These are phyloP conservation scores for Metarhizium brunneum DNA, from an alignment of 2,329 filamentous ascomycete species.

Conservation along the genomic window DNA sequence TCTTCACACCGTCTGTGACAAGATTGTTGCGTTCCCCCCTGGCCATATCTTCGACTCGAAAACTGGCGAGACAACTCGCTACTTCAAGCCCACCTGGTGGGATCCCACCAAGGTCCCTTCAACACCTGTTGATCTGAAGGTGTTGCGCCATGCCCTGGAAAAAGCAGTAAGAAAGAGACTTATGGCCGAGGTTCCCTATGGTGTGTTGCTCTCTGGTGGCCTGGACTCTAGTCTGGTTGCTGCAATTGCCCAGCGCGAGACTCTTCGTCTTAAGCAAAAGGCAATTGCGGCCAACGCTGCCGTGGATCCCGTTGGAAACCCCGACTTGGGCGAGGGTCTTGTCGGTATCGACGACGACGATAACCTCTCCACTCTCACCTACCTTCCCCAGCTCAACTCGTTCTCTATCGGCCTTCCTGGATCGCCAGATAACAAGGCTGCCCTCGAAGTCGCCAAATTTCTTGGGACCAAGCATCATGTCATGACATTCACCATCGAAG, in stretches of 20 bases:
- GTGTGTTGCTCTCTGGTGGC: conserved; percentile 88
- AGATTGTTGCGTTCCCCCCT: conserved; percentile 87
- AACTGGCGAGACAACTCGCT: conserved; percentile 74
- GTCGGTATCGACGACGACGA: conserved; percentile 93
- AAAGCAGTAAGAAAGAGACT: conserved; percentile 88
- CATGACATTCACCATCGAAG: conserved; percentile 96
- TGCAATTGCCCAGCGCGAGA: conserved; percentile 91
- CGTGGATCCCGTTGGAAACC: conserved; percentile 35
- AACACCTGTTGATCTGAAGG: conserved; percentile 73
- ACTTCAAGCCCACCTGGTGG: conserved; percentile 91
- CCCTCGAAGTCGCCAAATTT: conserved; percentile 89
- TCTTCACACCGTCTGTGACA: conserved; percentile 86
- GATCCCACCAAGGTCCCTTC: conserved; percentile 71
- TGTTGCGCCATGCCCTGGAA: conserved; percentile 74
- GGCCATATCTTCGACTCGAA: conserved; percentile 95
- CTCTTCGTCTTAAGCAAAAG: conserved; percentile 62
- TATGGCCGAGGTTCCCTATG: conserved; percentile 98
- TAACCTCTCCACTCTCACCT: conserved; percentile 79
- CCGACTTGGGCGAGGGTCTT: conserved; percentile 58
- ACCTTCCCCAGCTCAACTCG: conserved; percentile 91
- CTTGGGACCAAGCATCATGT: conserved; percentile 96
- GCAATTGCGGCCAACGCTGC: conserved; percentile 40
- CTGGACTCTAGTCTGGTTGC: conserved; percentile 93
- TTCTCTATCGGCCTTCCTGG: conserved; percentile 96
- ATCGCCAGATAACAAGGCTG: conserved; percentile 86